phyloP scores from a whole-genome alignment of 495 filamentous ascomycete species.

The Aspergillus indologenus region DNA sequence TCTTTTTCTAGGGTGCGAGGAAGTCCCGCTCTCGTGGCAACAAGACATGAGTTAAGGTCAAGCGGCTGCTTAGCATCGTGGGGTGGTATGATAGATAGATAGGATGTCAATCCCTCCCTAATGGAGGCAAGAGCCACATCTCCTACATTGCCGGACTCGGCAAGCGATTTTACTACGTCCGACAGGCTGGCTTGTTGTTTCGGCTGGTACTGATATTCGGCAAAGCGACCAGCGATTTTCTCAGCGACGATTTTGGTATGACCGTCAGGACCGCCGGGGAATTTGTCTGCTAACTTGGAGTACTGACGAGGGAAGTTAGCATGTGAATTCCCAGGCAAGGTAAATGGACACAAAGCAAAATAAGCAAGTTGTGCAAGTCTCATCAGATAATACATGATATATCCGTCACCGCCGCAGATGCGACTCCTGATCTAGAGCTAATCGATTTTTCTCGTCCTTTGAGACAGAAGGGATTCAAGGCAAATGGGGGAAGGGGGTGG shows the following conservation, averaged over 20 bases:
- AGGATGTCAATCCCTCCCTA: constrained; percentile 40
- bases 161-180: constrained; percentile 47
- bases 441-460: constrained; percentile 51
- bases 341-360: not conserved
- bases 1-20: constrained; percentile 39
- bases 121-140: constrained; percentile 38
- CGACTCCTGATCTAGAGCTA: constrained; percentile 61
- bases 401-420: constrained; percentile 48
- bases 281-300: constrained; percentile 27
- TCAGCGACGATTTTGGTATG: constrained; percentile 30
- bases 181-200: constrained; percentile 35
- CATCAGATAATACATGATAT: constrained; percentile 53
- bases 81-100: constrained; percentile 34
- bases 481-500: constrained; percentile 9
- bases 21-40: constrained; percentile 37
- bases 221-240: constrained; percentile 21
- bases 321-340: not conserved
- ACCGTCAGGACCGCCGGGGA: constrained; percentile 31
- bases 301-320: constrained; percentile 24
- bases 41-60: constrained; percentile 33
- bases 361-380: constrained; percentile 27
- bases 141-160: constrained; percentile 44
- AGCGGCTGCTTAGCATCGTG: constrained; percentile 20
- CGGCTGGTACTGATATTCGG: constrained; percentile 13
- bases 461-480: constrained; percentile 27